These are phyloP conservation scores for Diutina catenulata DNA, from an alignment of 1,139 yeast species.

Conservation along the genomic window DNA sequence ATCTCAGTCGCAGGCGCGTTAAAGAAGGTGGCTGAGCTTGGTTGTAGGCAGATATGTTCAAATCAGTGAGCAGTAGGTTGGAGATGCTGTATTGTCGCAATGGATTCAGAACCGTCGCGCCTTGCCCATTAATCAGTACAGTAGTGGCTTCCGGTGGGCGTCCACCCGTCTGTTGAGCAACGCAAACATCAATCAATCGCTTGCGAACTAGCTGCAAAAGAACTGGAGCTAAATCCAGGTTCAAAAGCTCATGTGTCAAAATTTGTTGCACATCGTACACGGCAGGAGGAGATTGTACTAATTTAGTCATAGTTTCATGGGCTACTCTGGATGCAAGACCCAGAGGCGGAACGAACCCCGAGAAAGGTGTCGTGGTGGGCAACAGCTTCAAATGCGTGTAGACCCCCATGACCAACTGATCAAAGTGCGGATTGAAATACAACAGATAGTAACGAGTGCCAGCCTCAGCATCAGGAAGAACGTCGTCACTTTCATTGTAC, in stretches of 20 bases:
- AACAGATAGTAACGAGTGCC: slow-evolving; percentile 24
- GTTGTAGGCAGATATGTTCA: slow-evolving; percentile 24
- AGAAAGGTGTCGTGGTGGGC: slow-evolving; percentile 37
- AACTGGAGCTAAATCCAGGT: slow-evolving; percentile 27
- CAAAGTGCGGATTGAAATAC: slow-evolving; percentile 25
- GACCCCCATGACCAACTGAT: slow-evolving; percentile 24
- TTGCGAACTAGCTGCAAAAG: slow-evolving; percentile 32
- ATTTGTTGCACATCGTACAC: slow-evolving; percentile 24
- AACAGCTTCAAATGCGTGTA: slow-evolving; percentile 26
- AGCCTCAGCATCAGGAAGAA: slow-evolving; percentile 21
- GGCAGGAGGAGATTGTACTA: slow-evolving; percentile 11
- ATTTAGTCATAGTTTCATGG: slow-evolving; percentile 23
- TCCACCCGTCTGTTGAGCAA: not conserved
- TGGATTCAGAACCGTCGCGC: not conserved
- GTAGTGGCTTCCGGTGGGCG: not conserved
- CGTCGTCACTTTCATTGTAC: slow-evolving; percentile 33
- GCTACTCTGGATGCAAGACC: slow-evolving; percentile 34
- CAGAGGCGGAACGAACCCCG: slow-evolving; percentile 32
- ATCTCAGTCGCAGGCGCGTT: slow-evolving; percentile 15
- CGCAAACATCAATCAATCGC: slow-evolving; percentile 29
- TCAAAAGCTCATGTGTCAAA: slow-evolving; percentile 22
- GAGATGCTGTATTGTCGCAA: slow-evolving; percentile 16
- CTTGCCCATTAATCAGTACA: not conserved
- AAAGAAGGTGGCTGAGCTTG: slow-evolving; percentile 8
- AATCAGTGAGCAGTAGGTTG: slow-evolving; percentile 30